Percentiles rank a stretch among this genome's conserved stretches.
phyloP scores from a whole-genome alignment of 768 basidiomycete genomes.

The Phlebiopsis gigantea region DNA sequence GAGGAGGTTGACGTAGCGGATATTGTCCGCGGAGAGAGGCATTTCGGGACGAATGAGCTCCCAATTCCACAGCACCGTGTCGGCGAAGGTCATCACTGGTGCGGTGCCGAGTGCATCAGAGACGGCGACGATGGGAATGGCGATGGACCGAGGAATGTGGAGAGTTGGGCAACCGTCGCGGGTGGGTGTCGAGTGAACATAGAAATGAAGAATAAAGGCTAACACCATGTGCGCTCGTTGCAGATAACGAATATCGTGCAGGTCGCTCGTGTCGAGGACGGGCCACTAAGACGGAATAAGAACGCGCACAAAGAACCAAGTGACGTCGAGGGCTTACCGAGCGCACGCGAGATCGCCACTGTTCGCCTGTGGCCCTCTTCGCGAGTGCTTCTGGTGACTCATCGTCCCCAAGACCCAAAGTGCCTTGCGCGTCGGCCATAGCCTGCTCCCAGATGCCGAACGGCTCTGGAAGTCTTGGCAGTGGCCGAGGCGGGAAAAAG shows the following conservation, averaged over 20 bases:
- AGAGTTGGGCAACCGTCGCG: slow-evolving; percentile 33
- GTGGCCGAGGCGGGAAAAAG: slow-evolving; percentile 72
- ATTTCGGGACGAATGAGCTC: slow-evolving; percentile 49
- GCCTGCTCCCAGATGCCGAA: slow-evolving; percentile 73
- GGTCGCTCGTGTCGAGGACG: slow-evolving; percentile 47
- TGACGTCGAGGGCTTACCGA: slow-evolving; percentile 41
- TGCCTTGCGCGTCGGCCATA: slow-evolving; percentile 45
- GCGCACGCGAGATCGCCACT: slow-evolving; percentile 62
- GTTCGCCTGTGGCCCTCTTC: slow-evolving; percentile 51
- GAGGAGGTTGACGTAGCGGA: slow-evolving; percentile 68
- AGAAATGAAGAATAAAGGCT: slow-evolving; percentile 86
- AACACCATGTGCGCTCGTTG: slow-evolving; percentile 88
- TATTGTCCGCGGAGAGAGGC: slow-evolving; percentile 67
- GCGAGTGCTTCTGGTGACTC: slow-evolving; percentile 38
- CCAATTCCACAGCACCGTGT: slow-evolving; percentile 95
- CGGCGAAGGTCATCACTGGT: slow-evolving; percentile 92
- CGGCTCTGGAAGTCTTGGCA: slow-evolving; percentile 46
- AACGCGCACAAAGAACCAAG: slow-evolving; percentile 10
- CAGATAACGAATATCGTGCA: slow-evolving; percentile 56
- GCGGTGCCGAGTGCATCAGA: slow-evolving; percentile 80
- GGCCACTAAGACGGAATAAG: slow-evolving; percentile 52
- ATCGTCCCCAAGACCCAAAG: slow-evolving; percentile 56
- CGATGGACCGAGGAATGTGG: slow-evolving; percentile 68
- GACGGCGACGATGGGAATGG: slow-evolving; percentile 71
- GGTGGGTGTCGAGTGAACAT: slow-evolving; percentile 72